Evolutionary conservation across 805 yeast genomes (phyloP), one percentile per base, ranked within the genome.

Genomic region (Lachancea lanzarotensis): DNA sequence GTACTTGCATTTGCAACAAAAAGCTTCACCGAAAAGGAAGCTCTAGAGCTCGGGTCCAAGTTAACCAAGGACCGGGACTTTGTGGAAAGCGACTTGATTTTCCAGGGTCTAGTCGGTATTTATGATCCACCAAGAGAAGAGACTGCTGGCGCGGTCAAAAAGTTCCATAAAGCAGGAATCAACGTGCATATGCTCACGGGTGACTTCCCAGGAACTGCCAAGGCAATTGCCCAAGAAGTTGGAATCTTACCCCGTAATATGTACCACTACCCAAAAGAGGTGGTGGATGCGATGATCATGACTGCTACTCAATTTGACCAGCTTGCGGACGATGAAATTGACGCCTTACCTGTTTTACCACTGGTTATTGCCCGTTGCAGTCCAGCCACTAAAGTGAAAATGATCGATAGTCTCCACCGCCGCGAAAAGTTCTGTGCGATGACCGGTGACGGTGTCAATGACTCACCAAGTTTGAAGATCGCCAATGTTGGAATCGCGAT

Each of bases 401-500:
- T 89, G 69, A 95, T 89, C 20, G 81, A 84, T 59, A 96, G 96
- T 1, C 72, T 90, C 51, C 95, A 90, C 63, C 76, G 79, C 60
- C 78, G 95, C 59, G 95, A 95, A 30, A 95, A 89, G 62, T 81
- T 90, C 50, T 97, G 93, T 48, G 98, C 97, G 15, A 90, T 91
- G 96, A 90, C 98, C n/a, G 98, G 98, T 56, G 98, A 90, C 66
- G 98, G 98, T 67, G 96, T 91, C 18, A 90, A 90, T 62, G 98
- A 90, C 70, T 96, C 98, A 0, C 98, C 98, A 13, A 96, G 97
- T 13, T 75, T 91, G 56, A 90, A 91, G 61, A 74, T 89, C 62
- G 97, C 98, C 3, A 95, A 90, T 67, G 91, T 91, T 53, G 98
- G 98, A 57, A 88, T 91, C 57, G 85, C 95, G 15, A 89, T 90